Evolutionary conservation across 148 eudicot genomes (phyloP).

Genomic region (Camellia japonica): DNA sequence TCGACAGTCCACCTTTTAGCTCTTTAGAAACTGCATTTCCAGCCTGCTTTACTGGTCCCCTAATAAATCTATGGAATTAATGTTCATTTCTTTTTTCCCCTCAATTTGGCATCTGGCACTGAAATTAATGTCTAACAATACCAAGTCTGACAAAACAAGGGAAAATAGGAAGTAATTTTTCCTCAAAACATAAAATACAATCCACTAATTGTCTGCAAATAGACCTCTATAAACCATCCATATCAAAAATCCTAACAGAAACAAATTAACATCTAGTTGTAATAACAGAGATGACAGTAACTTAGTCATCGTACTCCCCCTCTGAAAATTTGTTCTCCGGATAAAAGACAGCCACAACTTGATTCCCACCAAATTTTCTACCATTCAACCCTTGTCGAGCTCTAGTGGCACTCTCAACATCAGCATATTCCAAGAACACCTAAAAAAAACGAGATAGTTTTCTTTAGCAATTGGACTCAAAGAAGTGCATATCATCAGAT

Average conservation of each 20-base stretch:
- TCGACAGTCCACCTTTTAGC: too few relatives aligned
- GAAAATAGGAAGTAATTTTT: not conserved
- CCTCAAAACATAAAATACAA: not conserved
- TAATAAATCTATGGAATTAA: too few relatives aligned
- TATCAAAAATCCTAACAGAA: too few relatives aligned
- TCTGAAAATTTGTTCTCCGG: conserved; percentile 63
- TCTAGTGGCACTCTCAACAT: conserved; percentile 57
- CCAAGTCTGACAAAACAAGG: not conserved
- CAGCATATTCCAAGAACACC: conserved; percentile 88
- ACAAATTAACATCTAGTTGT: not conserved
- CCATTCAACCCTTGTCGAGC: conserved; percentile 75
- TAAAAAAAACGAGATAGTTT: conserved; percentile 18
- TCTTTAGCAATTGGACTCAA: not conserved
- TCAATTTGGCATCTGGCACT: not conserved
- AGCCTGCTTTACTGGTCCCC: too few relatives aligned
- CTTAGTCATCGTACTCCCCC: conserved; percentile 57
- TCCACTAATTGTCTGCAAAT: not conserved
- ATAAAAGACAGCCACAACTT: conserved; percentile 64
- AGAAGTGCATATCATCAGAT: not conserved
- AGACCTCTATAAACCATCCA: not conserved
- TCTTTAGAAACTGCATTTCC: too few relatives aligned
- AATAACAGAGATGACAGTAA: not conserved
- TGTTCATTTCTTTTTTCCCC: too few relatives aligned
- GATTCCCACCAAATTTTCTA: conserved; percentile 81
- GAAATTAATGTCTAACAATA: not conserved